Conservation (phyloP, 371 early-diverging fungal species). For the Syncephalastrum sp. region DNA sequence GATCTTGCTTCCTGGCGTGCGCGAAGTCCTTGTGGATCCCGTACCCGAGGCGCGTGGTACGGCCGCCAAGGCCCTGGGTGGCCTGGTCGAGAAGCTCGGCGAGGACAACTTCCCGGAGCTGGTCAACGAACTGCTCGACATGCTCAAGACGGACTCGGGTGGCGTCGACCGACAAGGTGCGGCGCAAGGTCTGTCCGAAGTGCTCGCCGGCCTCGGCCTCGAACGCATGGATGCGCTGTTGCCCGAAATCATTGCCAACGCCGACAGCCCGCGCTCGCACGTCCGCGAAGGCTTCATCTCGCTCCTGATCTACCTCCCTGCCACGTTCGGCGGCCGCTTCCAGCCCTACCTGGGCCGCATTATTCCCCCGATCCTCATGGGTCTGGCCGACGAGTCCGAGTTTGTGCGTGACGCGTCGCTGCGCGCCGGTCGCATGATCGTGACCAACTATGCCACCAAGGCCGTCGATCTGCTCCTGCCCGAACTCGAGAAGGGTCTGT, state of each 20-base stretch:
- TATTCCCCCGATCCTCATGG: constrained; percentile 85
- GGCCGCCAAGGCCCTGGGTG: constrained; percentile 91
- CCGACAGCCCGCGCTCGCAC: constrained; percentile 69
- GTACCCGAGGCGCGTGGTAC: constrained; percentile 96
- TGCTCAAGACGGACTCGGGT: constrained; percentile 83
- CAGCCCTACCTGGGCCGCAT: constrained; percentile 85
- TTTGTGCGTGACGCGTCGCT: constrained; percentile 91
- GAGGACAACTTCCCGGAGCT: constrained; percentile 92
- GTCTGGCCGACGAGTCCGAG: constrained; percentile 95
- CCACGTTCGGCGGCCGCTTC: constrained; percentile 90
- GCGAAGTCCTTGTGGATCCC: constrained; percentile 91
- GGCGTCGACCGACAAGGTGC: constrained; percentile 96
- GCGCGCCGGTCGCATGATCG: constrained; percentile 91
- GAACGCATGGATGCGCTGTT: constrained; percentile 85
- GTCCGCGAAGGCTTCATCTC: constrained; percentile 97
- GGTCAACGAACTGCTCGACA: constrained; percentile 80
- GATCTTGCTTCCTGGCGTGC: constrained; percentile 82
- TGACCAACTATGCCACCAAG: constrained; percentile 83
- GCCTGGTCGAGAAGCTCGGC: constrained; percentile 88
- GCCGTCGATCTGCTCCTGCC: constrained; percentile 91
- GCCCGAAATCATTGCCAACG: constrained; percentile 87
- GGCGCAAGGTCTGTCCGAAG: constrained; percentile 95
- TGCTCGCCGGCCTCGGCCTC: constrained; percentile 88
- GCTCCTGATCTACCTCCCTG: constrained; percentile 92
- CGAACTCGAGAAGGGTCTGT: constrained; percentile 87